Percentiles rank a stretch among this genome's conserved stretches.
Evolutionary conservation across 1,139 yeast genomes (phyloP).

Genomic region (Suhomyces bribrorum): DNA sequence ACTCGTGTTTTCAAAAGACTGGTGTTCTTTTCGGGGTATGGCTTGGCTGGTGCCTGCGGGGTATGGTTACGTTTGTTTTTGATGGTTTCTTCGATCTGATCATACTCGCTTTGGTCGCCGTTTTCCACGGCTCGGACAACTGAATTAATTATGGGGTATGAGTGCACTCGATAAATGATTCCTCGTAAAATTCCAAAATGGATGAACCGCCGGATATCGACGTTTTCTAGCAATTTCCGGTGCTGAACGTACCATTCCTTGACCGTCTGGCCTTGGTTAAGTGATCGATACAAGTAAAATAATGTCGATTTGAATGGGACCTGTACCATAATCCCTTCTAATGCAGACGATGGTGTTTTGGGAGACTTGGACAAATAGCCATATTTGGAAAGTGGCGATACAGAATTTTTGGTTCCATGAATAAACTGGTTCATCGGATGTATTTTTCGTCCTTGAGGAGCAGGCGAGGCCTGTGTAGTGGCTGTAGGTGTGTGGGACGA

Average conservation of each 20-base stretch:
- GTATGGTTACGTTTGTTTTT: slow-evolving; percentile 13
- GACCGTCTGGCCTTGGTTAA: slow-evolving; percentile 77
- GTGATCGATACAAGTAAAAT: slow-evolving; percentile 74
- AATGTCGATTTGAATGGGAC: slow-evolving; percentile 66
- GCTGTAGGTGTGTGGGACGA: slow-evolving; percentile 8
- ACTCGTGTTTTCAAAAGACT: slow-evolving; percentile 28
- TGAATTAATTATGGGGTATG: slow-evolving; percentile 64
- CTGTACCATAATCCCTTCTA: slow-evolving; percentile 18
- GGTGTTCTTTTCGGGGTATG: slow-evolving; percentile 5
- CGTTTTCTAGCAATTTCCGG: slow-evolving; percentile 53
- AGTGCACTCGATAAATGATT: slow-evolving; percentile 74
- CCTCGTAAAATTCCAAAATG: slow-evolving; percentile 86
- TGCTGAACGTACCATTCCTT: slow-evolving; percentile 80
- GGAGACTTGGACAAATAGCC: slow-evolving; percentile 13
- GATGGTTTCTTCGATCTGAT: slow-evolving; percentile 28
- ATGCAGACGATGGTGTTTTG: slow-evolving; percentile 11
- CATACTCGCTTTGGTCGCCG: slow-evolving; percentile 31
- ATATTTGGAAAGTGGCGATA: slow-evolving; percentile 15
- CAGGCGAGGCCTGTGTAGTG: slow-evolving; percentile 5
- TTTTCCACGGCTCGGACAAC: slow-evolving; percentile 38
- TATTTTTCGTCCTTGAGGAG: slow-evolving; percentile 6
- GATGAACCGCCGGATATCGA: slow-evolving; percentile 82
- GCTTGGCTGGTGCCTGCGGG: not conserved
- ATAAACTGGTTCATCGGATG: slow-evolving; percentile 12
- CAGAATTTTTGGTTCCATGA: slow-evolving; percentile 9